Conservation (phyloP, 495 filamentous ascomycete genomes). For the Penicillium steckii region DNA sequence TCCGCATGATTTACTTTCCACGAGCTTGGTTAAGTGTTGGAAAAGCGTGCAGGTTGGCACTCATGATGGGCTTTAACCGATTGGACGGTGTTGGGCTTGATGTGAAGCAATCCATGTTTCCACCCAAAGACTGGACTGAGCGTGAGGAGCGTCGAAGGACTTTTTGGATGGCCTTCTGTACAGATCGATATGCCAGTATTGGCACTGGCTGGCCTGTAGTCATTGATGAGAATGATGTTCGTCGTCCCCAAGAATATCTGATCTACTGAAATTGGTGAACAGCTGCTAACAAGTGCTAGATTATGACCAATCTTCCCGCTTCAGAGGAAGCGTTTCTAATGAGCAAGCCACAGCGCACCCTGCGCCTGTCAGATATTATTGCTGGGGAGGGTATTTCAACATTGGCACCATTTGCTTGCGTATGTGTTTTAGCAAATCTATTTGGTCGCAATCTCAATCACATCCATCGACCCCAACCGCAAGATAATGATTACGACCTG, state of each 20-base stretch:
- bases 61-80: slow-evolving; percentile 94
- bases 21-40: slow-evolving; percentile 93
- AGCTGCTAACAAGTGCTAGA: slow-evolving; percentile 38
- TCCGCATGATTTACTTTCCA: slow-evolving; percentile 97
- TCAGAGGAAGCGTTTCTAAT: slow-evolving; percentile 85
- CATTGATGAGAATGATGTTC: slow-evolving; percentile 85
- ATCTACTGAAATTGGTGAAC: neutral
- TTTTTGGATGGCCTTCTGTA: slow-evolving; percentile 91
- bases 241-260: slow-evolving; percentile 14
- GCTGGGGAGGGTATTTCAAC: slow-evolving; percentile 65
- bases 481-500: slow-evolving; percentile 83
- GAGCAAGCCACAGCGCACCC: slow-evolving; percentile 68
- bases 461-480: slow-evolving; percentile 81
- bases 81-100: slow-evolving; percentile 84
- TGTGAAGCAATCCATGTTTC: slow-evolving; percentile 86
- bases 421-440: slow-evolving; percentile 79
- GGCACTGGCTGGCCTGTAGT: slow-evolving; percentile 97
- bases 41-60: slow-evolving; percentile 66
- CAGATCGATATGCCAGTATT: slow-evolving; percentile 92
- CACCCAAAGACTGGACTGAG: slow-evolving; percentile 90
- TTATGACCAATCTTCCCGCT: slow-evolving; percentile 80
- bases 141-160: slow-evolving; percentile 85
- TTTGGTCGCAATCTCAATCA: slow-evolving; percentile 95
- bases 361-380: slow-evolving; percentile 69
- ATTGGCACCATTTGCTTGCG: slow-evolving; percentile 76